Base-by-base conservation (phyloP, 2,329 filamentous ascomycete genomes). In the Lachnellula hyalina region DNA sequence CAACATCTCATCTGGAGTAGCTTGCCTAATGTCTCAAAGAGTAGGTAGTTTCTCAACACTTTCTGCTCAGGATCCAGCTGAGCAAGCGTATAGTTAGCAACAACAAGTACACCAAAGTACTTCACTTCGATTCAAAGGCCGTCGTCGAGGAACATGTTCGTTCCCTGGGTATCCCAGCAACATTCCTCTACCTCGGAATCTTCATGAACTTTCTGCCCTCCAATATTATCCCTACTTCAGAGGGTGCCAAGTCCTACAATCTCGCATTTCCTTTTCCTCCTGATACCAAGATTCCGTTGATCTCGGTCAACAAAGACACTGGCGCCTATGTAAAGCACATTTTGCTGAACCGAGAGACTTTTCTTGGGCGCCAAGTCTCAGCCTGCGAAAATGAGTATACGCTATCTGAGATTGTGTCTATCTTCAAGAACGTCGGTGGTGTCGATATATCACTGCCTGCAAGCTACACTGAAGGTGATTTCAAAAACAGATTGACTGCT, bases 151-250 rank as follows among this genome's bases (percentile, higher is more conserved):
- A 68, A 17, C 64, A 66, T 12, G 67, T 68, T 19, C 50, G 65
- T 35, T 51, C 54, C 9, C 48, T 66, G 19, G 70, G 69, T 0
- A 66, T 81, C 6, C 72, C 73, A 5, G 71, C 71, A 35, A 72
- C 78, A 0, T 80, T 78, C 63, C 71, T 77, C 55, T 67, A 72
- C 1, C 73, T 75, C 0, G 77, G 69, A 0, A 69, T 68, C 32
- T 82, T 78, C 55, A 79, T 78, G 2, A 36, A 56, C 41, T 61
- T 61, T 25, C 51, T 28, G 2, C 50, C 60, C 5, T 47, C 44
- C 57, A 57, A 15, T 47, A 53, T 54, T 38, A 14, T 36, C 5
- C 53, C 63, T 21, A 65, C 55, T 7, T 60, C 65, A 23, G 48
- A 48, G 25, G 44, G 19, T 14, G 2, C 38, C 25, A 53, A 57